Evolutionary conservation across 202 grass and related monocot species (phyloP).

Genomic region (Eragrostis tef): DNA sequence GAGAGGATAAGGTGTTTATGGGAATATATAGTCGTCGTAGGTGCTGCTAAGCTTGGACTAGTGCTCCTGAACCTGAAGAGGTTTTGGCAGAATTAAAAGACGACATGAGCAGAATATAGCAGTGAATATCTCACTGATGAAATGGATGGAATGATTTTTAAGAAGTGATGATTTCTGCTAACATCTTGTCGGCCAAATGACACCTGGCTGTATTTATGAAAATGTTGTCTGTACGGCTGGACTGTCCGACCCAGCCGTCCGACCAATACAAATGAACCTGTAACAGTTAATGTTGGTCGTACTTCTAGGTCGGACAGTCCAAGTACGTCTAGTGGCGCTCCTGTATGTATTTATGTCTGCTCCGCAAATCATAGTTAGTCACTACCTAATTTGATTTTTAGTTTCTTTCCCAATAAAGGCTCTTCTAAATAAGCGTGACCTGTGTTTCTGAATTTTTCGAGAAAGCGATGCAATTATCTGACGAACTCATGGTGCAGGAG

Average conservation of each 20-base stretch:
- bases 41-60: constrained; percentile 18
- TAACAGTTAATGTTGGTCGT: no score
- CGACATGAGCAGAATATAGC: constrained; percentile 15
- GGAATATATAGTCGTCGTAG: constrained; percentile 47
- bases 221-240: no score
- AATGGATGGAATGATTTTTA: not conserved
- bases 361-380: not conserved
- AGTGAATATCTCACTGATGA: not conserved
- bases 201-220: not conserved
- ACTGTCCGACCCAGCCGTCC: no score
- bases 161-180: no score
- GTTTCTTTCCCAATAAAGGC: not conserved
- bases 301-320: no score
- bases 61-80: constrained; percentile 38
- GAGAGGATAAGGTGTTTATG: constrained; percentile 88
- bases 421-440: not conserved
- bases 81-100: constrained; percentile 37
- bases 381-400: not conserved
- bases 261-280: no score
- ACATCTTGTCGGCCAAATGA: not conserved
- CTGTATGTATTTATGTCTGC: not conserved
- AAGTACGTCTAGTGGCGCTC: no score
- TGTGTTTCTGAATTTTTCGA: not conserved
- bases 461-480: constrained; percentile 21
- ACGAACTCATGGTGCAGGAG: constrained; percentile 23